Conservation (phyloP, 805 yeast genomes). For the Wickerhamiella slavikovae region DNA sequence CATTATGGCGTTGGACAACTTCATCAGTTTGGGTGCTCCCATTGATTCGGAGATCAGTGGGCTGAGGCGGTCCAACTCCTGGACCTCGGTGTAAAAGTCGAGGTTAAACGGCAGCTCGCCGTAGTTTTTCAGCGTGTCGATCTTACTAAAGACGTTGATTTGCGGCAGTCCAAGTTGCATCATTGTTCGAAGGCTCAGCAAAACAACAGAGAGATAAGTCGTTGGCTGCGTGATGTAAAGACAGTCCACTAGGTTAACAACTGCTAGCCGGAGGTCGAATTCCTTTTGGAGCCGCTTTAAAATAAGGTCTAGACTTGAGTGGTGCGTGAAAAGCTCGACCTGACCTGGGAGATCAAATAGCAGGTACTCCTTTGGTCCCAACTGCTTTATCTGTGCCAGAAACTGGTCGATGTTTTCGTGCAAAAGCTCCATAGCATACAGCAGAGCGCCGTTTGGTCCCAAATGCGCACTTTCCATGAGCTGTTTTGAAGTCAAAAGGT, state of each 20-base stretch:
- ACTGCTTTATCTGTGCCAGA: conserved; percentile 30
- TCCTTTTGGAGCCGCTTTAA: conserved; percentile 43
- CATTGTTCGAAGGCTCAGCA: conserved; percentile 79
- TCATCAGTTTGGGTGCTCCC: conserved; percentile 38
- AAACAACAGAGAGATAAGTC: conserved; percentile 62
- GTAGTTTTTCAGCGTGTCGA: conserved; percentile 57
- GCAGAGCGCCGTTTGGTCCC: conserved; percentile 83
- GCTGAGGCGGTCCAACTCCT: conserved; percentile 47
- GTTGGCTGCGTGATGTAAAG: conserved; percentile 69
- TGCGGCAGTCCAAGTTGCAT: conserved; percentile 83
- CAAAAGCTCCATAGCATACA: conserved; percentile 59
- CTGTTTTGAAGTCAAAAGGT: conserved; percentile 54
- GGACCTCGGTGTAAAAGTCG: conserved; percentile 82
- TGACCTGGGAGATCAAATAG: conserved; percentile 82
- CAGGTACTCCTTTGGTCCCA: conserved; percentile 37
- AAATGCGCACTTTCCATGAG: conserved; percentile 49
- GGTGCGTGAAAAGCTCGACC: conserved; percentile 85
- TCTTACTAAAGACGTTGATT: conserved; percentile 77
- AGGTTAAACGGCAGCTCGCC: conserved; percentile 61
- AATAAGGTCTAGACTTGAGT: conserved; percentile 46
- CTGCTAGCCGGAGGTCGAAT: conserved; percentile 42
- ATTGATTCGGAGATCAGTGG: conserved; percentile 55
- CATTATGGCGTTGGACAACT: conserved; percentile 54
- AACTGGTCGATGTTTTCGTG: conserved; percentile 40
- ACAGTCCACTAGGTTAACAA: conserved; percentile 72